Percentiles rank a stretch among this genome's conserved stretches.
Evolutionary conservation across 345 rosid genomes (phyloP).

Genomic region (Citrus inodora): DNA sequence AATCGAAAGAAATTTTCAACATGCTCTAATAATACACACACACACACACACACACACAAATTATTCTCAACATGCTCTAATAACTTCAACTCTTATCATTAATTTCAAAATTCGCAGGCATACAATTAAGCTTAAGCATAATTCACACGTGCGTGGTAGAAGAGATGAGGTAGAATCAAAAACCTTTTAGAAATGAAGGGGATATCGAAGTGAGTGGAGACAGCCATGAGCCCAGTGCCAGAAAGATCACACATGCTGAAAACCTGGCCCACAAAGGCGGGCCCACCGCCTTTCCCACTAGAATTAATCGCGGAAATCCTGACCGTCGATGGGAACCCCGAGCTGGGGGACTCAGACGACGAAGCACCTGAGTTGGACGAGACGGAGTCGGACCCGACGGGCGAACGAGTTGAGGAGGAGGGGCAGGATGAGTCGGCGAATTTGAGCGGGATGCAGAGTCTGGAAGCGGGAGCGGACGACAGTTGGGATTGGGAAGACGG

Average conservation of each 20-base stretch:
- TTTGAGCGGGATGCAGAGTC: conserved; percentile 47
- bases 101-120: background rate
- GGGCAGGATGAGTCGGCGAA: conserved; percentile 35
- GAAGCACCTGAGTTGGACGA: conserved; percentile 49
- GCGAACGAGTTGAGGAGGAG: conserved; percentile 13
- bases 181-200: conserved; percentile 89
- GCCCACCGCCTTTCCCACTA: conserved; percentile 70
- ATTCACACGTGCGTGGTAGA: background rate
- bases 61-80: background rate
- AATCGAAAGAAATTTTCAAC: background rate
- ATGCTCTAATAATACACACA: too few relatives aligned
- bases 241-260: conserved; percentile 98
- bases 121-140: background rate
- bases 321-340: conserved; percentile 76
- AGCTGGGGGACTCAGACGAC: conserved; percentile 43
- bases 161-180: background rate
- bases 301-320: conserved; percentile 68
- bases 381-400: conserved; percentile 39
- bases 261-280: conserved; percentile 96
- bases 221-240: conserved; percentile 96
- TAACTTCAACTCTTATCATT: background rate
- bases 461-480: conserved; percentile 42
- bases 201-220: conserved; percentile 81
- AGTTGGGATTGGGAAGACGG: conserved; percentile 31
- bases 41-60: too few relatives aligned